Evolutionary conservation across 2,329 filamentous ascomycete species (phyloP).

Genomic region (Claviceps monticola): DNA sequence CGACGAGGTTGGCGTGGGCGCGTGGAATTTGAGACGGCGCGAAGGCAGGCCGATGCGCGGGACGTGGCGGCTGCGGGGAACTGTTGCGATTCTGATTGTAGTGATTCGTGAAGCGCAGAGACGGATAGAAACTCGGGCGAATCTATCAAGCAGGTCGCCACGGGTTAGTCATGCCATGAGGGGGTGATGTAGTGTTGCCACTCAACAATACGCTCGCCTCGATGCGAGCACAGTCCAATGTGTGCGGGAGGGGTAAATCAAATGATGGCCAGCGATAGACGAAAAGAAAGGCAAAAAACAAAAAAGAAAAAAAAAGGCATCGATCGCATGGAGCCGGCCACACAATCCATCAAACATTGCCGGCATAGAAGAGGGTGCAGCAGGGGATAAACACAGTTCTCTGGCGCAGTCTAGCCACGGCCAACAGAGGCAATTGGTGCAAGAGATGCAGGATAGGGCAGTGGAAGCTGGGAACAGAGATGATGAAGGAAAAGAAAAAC

Average conservation of each 20-base stretch:
- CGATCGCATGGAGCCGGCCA: not conserved
- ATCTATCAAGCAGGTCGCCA: constrained; percentile 9
- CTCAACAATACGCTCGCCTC: not conserved
- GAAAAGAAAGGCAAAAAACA: not conserved
- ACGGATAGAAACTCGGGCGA: constrained; percentile 16
- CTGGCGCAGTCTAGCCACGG: not conserved
- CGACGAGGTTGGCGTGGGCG: constrained; percentile 12
- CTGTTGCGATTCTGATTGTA: constrained; percentile 9
- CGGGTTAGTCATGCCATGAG: not conserved
- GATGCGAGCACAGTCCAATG: not conserved
- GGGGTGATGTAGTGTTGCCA: not conserved
- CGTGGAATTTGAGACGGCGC: constrained; percentile 11
- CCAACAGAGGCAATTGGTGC: not conserved
- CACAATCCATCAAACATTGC: not conserved
- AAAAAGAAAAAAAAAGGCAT: not conserved
- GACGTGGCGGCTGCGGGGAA: constrained; percentile 11
- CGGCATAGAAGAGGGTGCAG: not conserved
- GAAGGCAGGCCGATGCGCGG: constrained; percentile 16
- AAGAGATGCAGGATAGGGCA: not conserved
- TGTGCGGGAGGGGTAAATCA: not conserved
- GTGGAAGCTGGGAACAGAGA: constrained; percentile 3
- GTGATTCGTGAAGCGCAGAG: constrained; percentile 8
- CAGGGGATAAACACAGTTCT: not conserved
- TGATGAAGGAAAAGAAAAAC: not conserved
- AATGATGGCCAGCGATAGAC: not conserved